Evolutionary conservation across 2,329 filamentous ascomycete genomes (phyloP).

Genomic region (Colletotrichum melonis): DNA sequence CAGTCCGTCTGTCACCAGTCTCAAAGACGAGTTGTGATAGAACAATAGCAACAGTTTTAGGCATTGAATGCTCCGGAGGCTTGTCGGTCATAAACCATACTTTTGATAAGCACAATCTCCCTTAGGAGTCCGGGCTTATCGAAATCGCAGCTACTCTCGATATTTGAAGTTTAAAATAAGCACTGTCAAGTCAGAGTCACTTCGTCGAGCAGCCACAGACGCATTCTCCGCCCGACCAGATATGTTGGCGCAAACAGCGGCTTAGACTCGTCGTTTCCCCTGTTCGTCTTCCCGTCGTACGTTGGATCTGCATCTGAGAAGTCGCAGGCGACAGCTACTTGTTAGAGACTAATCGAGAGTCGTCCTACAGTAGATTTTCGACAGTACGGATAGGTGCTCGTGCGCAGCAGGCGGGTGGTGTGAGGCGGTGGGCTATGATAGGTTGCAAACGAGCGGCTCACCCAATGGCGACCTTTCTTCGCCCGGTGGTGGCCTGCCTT

Average conservation of each 20-base stretch:
- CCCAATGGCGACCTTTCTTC: conserved; percentile 5
- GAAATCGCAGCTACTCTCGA: not conserved
- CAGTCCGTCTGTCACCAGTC: not conserved
- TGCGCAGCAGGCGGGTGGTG: conserved; percentile 19
- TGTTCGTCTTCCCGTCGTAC: not conserved
- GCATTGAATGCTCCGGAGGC: not conserved
- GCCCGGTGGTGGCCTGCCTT: not conserved
- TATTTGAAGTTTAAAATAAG: not conserved
- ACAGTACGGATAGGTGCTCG: conserved; percentile 4
- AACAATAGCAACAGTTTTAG: not conserved
- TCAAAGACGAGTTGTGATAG: not conserved
- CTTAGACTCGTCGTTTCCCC: not conserved
- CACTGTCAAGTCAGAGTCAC: not conserved
- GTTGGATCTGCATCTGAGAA: conserved; percentile 24
- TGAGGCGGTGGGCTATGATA: conserved; percentile 13
- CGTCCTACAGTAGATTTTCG: not conserved
- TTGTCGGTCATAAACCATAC: not conserved
- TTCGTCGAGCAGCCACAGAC: not conserved
- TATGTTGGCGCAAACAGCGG: not conserved
- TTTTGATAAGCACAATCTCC: not conserved
- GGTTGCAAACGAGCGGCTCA: not conserved
- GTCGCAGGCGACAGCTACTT: conserved; percentile 18
- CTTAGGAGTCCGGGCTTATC: not conserved
- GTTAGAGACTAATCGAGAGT: conserved; percentile 14
- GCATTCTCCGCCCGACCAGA: not conserved